phyloP scores from a whole-genome alignment of 441 rosid species.

The Kokia cookei region DNA sequence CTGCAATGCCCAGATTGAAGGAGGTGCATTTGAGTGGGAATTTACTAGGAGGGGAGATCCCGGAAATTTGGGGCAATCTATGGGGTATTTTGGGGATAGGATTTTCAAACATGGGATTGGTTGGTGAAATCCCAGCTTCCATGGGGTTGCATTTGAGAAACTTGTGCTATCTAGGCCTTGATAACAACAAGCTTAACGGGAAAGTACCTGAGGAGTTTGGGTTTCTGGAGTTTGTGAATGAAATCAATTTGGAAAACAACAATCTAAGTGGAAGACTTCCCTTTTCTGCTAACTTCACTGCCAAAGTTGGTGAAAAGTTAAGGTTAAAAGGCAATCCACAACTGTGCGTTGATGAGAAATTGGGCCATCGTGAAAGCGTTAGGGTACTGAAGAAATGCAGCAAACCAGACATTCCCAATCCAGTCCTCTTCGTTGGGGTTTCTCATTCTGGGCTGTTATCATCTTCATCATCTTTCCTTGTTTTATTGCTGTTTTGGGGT shows the following conservation, averaged over 20 bases:
- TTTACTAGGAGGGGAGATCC: constrained; percentile 45
- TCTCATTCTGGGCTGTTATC: constrained; percentile 12
- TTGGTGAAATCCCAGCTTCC: constrained; percentile 52
- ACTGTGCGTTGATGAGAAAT: constrained; percentile 25
- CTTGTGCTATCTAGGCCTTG: constrained; percentile 41
- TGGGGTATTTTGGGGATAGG: constrained; percentile 52
- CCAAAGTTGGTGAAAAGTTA: constrained; percentile 42
- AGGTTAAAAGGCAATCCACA: constrained; percentile 47
- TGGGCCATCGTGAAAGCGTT: constrained; percentile 1
- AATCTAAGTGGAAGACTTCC: constrained; percentile 54
- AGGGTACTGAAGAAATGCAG: constrained; percentile 23
- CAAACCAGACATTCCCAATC: constrained; percentile 19
- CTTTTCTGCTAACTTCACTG: constrained; percentile 38
- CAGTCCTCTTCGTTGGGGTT: constrained; percentile 11
- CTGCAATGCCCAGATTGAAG: constrained; percentile 32
- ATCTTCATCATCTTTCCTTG: constrained; percentile 6
- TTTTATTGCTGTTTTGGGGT: constrained; percentile 13
- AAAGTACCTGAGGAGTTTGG: constrained; percentile 47
- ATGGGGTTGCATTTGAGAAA: constrained; percentile 38
- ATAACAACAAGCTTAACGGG: constrained; percentile 57
- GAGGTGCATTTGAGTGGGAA: constrained; percentile 63
- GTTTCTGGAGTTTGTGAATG: constrained; percentile 26
- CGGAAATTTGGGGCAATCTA: constrained; percentile 54
- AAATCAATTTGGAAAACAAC: constrained; percentile 69
- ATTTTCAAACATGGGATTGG: constrained; percentile 45